Conservation (phyloP, 306 rosid species). For the Sesbania bispinosa region DNA sequence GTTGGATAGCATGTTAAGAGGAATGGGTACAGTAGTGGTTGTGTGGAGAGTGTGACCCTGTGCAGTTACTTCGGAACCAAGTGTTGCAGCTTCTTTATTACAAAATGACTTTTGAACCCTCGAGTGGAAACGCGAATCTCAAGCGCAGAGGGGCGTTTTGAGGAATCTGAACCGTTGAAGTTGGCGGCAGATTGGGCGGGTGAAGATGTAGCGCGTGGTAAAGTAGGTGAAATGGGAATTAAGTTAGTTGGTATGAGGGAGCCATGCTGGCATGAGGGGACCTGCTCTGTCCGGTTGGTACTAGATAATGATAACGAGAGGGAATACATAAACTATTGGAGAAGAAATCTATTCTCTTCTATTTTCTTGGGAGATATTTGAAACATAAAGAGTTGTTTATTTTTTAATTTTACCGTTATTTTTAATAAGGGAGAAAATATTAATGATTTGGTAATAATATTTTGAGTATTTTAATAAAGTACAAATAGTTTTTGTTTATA, state of each 20-base stretch:
- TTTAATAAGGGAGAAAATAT: too few species aligned
- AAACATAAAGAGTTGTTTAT: too few species aligned
- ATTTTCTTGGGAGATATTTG: too few species aligned
- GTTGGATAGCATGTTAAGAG: not conserved
- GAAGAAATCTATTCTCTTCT: too few species aligned
- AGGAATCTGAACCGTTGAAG: not conserved
- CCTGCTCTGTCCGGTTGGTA: constrained; percentile 4
- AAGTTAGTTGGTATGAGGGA: constrained; percentile 8
- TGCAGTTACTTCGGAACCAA: constrained; percentile 54
- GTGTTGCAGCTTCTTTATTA: constrained; percentile 40
- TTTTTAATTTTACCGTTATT: too few species aligned
- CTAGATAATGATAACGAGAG: not conserved
- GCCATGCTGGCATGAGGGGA: constrained; percentile 8
- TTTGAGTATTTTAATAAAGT: too few species aligned
- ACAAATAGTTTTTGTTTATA: too few species aligned
- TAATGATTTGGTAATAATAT: too few species aligned
- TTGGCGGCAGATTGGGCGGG: not conserved
- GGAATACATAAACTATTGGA: too few species aligned
- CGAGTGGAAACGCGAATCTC: not conserved
- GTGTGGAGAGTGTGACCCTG: constrained; percentile 23
- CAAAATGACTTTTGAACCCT: constrained; percentile 7
- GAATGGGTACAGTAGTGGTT: not conserved
- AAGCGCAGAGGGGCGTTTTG: not conserved
- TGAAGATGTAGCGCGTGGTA: not conserved
- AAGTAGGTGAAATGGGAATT: not conserved